These are phyloP conservation scores for Sarocladium kiliense DNA, from an alignment of 2,329 filamentous ascomycete genomes.

Conservation along the genomic window DNA sequence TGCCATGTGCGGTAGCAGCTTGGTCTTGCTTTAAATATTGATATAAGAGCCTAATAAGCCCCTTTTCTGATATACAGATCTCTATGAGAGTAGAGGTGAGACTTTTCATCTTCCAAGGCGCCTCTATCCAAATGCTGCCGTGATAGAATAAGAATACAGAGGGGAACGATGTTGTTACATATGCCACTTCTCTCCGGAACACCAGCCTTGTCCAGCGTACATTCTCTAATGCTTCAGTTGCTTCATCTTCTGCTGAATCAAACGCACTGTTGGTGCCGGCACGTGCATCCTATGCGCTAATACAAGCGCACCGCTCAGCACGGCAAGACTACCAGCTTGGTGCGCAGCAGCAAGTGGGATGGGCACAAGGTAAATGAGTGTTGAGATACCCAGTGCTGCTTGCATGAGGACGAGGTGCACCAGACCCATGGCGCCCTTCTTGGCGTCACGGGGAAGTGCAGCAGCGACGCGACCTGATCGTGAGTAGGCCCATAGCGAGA, in stretches of 20 bases:
- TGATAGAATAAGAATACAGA: background rate
- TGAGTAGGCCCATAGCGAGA: constrained; percentile 76
- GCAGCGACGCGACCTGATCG: constrained; percentile 53
- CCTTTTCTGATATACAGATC: background rate
- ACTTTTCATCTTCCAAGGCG: background rate
- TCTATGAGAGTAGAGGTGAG: constrained; percentile 1
- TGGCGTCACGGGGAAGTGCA: constrained; percentile 57
- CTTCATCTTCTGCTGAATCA: constrained; percentile 50
- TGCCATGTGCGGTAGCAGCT: no score
- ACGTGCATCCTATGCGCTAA: constrained; percentile 74
- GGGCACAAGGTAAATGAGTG: constrained; percentile 90
- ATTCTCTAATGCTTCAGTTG: constrained; percentile 14
- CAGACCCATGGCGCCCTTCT: constrained; percentile 69
- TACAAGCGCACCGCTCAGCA: constrained; percentile 77
- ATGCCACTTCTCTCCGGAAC: no score
- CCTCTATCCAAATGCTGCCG: background rate
- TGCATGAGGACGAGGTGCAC: constrained; percentile 80
- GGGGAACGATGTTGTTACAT: constrained; percentile 10
- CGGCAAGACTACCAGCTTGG: constrained; percentile 81
- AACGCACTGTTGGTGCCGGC: constrained; percentile 57
- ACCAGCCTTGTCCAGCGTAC: no score
- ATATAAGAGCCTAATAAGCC: background rate
- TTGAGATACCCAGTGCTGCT: constrained; percentile 81
- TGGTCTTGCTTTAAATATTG: background rate
- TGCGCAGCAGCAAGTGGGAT: constrained; percentile 83